Evolutionary conservation across 768 basidiomycete genomes (phyloP), one percentile per base, ranked within the genome.

Genomic region (Mycena vitilis): DNA sequence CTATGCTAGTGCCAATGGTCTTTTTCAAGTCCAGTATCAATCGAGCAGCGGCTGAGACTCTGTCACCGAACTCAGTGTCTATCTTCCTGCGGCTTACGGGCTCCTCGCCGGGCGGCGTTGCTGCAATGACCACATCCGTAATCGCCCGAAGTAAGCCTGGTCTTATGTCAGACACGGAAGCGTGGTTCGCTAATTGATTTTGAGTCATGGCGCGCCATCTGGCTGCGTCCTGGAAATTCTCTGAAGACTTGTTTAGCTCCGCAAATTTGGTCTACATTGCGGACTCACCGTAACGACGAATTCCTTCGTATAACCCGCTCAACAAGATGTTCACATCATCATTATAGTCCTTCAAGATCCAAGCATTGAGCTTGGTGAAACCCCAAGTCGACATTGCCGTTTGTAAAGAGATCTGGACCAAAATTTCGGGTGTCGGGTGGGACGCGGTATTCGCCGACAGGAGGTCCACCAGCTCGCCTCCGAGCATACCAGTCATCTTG

Each of bases 171-270:
- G 60, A 38, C 2, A 20, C 10, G 15, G 60, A 44, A 2, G 42
- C 38, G 12, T 37, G 51, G 15, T 56, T 20, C 12, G 40, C 9
- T 7, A 67, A 22, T 16, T 67, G 60, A 4, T 55, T 67, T 2
- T 47, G 72, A 73, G 74, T 78, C 42, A 69, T 71, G 30, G 23
- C 47, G 11, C 60, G 51, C 66, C 60, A 67, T 56, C 59, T 65
- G n/a, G n/a, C n/a, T n/a, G n/a, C n/a, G n/a, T n/a, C n/a, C n/a
- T n/a, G n/a, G n/a, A n/a, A n/a, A n/a, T n/a, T n/a, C n/a, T n/a
- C n/a, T n/a, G n/a, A n/a, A n/a, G n/a, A n/a, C n/a, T n/a, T n/a
- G n/a, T n/a, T 44, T 16, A 5, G 18, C 42, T 11, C 18, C 11
- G 11, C 42, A 13, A 16, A 10, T 44, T 4, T 16, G 22, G 13